Percentiles rank a stretch among this genome's conserved stretches.
phyloP scores from a whole-genome alignment of 2,329 filamentous ascomycete genomes.

The Fusarium nelsonii region DNA sequence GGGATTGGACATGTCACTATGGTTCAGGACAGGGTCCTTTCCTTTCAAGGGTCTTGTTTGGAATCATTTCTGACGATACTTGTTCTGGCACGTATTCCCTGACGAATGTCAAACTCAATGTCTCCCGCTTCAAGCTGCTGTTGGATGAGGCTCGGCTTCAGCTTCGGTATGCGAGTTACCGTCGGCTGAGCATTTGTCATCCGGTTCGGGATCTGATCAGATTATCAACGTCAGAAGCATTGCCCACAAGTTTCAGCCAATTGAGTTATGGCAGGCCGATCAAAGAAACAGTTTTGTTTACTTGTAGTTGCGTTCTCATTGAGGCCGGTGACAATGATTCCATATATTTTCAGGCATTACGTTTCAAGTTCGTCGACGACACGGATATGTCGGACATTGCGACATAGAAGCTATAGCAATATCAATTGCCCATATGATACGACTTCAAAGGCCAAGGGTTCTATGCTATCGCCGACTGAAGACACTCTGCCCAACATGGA shows the following conservation, averaged over 20 bases:
- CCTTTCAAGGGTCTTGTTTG: constrained; percentile 30
- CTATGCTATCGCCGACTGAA: not conserved
- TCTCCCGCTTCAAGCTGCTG: constrained; percentile 2
- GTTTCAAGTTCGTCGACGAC: not conserved
- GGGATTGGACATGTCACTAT: not conserved
- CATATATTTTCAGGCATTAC: not conserved
- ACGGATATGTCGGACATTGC: not conserved
- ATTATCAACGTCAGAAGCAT: constrained; percentile 22
- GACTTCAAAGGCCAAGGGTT: not conserved
- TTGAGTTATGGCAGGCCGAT: not conserved
- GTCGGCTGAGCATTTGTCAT: constrained; percentile 40
- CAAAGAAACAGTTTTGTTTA: not conserved
- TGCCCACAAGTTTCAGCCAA: constrained; percentile 8
- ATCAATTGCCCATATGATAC: not conserved
- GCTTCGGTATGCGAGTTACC: constrained; percentile 35
- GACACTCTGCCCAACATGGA: not conserved
- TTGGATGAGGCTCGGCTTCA: constrained; percentile 36
- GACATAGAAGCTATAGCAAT: not conserved
- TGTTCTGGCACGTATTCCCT: not conserved
- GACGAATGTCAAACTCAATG: not conserved
- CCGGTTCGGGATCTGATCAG: constrained; percentile 42
- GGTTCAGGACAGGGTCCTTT: not conserved
- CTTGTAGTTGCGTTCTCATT: not conserved
- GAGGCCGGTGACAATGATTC: not conserved
- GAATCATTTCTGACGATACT: constrained; percentile 22